phyloP scores from a whole-genome alignment of 495 filamentous ascomycete species.

The Penicillium manginii region DNA sequence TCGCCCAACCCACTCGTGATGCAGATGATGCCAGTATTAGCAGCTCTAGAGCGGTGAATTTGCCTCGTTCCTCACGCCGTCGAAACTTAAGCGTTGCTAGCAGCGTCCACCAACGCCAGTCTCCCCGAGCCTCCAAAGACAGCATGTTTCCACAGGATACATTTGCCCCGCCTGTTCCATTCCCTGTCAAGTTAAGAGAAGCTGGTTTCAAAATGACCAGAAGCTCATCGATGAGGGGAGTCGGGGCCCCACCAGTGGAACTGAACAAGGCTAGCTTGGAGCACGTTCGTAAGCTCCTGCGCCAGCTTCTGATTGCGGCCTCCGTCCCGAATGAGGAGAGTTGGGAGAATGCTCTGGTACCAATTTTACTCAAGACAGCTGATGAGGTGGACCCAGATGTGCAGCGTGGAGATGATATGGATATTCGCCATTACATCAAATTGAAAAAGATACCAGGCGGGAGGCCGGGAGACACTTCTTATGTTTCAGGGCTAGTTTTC shows the following conservation, averaged over 20 bases:
- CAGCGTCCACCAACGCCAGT: constrained; percentile 66
- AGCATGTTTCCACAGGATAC: constrained; percentile 40
- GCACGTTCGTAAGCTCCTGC: constrained; percentile 83
- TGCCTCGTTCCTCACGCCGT: constrained; percentile 58
- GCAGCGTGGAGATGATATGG: constrained; percentile 87
- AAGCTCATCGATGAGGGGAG: constrained; percentile 84
- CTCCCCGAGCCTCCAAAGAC: constrained; percentile 62
- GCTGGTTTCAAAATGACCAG: constrained; percentile 67
- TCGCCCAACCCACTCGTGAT: constrained; percentile 66
- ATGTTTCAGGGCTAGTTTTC: constrained; percentile 95
- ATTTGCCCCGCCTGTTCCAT: constrained; percentile 19
- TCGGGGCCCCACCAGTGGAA: constrained; percentile 72
- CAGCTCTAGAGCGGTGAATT: constrained; percentile 59
- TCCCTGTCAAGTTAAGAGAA: constrained; percentile 23
- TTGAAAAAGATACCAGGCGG: constrained; percentile 94
- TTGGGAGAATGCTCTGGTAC: constrained; percentile 92
- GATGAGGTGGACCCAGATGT: constrained; percentile 95
- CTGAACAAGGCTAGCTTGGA: constrained; percentile 84
- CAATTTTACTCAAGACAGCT: constrained; percentile 87
- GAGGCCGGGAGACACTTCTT: constrained; percentile 84
- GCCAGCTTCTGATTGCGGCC: constrained; percentile 78
- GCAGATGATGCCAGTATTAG: constrained; percentile 60
- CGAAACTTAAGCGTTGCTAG: constrained; percentile 81
- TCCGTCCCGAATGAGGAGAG: constrained; percentile 69
- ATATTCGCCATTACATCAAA: constrained; percentile 98